Evolutionary conservation across 148 eudicot genomes (phyloP).

Genomic region (Rheum nobile): DNA sequence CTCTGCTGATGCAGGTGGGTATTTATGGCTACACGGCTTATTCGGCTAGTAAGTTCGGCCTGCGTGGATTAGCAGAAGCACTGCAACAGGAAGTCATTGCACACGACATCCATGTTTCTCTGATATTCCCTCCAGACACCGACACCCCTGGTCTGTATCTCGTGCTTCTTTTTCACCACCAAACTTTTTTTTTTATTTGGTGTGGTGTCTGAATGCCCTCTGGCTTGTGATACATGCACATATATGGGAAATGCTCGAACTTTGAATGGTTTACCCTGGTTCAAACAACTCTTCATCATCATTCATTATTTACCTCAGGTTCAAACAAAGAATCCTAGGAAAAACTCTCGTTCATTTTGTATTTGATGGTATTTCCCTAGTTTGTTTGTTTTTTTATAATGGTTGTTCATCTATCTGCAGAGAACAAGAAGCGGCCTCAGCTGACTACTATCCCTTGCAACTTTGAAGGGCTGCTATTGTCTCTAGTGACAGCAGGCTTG

Average conservation of each 20-base stretch:
- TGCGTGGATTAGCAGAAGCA: constrained; percentile 87
- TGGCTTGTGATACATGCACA: too few relatives aligned
- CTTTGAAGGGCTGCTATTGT: constrained; percentile 50
- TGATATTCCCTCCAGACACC: constrained; percentile 89
- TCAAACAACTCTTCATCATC: too few relatives aligned
- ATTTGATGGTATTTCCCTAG: too few relatives aligned
- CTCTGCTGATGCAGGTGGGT: constrained; percentile 45
- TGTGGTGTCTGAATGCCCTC: too few relatives aligned
- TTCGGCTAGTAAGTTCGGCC: constrained; percentile 91
- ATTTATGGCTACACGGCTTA: constrained; percentile 92
- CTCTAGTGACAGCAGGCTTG: constrained; percentile 75
- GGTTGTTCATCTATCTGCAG: constrained; percentile 24
- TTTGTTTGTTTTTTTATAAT: too few relatives aligned
- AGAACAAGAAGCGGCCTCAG: constrained; percentile 53
- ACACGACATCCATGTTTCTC: constrained; percentile 69
- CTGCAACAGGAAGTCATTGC: constrained; percentile 86
- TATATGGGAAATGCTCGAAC: too few relatives aligned
- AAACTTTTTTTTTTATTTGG: not conserved
- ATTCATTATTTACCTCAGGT: too few relatives aligned
- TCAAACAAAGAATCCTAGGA: too few relatives aligned
- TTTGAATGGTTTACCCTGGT: too few relatives aligned
- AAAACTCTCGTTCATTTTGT: too few relatives aligned
- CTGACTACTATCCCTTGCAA: constrained; percentile 76
- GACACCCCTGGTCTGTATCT: constrained; percentile 76
- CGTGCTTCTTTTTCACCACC: too few relatives aligned